phyloP scores from a whole-genome alignment of 768 basidiomycete species.

The Rhizopogon vulgaris region DNA sequence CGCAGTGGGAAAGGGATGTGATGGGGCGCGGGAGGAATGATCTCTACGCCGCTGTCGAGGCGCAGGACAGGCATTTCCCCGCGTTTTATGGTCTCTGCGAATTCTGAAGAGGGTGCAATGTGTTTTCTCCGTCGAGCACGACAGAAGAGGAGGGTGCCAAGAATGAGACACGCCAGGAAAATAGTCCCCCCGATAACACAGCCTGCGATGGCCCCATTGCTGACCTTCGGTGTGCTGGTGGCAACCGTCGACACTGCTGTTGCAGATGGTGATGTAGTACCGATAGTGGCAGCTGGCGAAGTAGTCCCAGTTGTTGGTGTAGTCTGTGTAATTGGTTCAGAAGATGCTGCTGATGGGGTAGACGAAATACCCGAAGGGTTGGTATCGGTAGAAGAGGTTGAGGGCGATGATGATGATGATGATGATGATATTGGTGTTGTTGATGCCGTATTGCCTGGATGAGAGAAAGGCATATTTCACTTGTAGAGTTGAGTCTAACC shows the following conservation, averaged over 20 bases:
- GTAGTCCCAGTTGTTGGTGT: too few species aligned
- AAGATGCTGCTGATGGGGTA: not conserved
- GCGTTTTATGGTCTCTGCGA: conserved; percentile 29
- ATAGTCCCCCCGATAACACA: conserved; percentile 44
- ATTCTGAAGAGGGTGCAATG: conserved; percentile 57
- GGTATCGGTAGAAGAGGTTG: not conserved
- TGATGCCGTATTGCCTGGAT: too few species aligned
- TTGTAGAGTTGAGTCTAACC: not conserved
- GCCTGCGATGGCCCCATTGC: conserved; percentile 48
- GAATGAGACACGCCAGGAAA: conserved; percentile 28
- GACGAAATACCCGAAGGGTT: not conserved
- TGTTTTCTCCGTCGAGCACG: conserved; percentile 35
- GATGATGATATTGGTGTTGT: too few species aligned
- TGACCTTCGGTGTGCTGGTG: conserved; percentile 9
- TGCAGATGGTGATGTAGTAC: not conserved
- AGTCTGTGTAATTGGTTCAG: too few species aligned
- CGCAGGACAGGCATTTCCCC: conserved; percentile 22
- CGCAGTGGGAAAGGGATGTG: conserved; percentile 8
- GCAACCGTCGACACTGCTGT: conserved; percentile 4
- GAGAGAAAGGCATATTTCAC: too few species aligned
- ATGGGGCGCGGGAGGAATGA: conserved; percentile 4
- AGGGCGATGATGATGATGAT: too few species aligned
- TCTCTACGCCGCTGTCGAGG: conserved; percentile 17
- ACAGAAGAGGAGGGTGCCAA: conserved; percentile 33
- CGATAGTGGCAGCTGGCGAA: too few species aligned